A percentile compares a stretch with the other conserved stretches of the same genome.
Evolutionary conservation across 306 rosid species (phyloP).

Genomic region (Cotoneaster glaucophyllus): DNA sequence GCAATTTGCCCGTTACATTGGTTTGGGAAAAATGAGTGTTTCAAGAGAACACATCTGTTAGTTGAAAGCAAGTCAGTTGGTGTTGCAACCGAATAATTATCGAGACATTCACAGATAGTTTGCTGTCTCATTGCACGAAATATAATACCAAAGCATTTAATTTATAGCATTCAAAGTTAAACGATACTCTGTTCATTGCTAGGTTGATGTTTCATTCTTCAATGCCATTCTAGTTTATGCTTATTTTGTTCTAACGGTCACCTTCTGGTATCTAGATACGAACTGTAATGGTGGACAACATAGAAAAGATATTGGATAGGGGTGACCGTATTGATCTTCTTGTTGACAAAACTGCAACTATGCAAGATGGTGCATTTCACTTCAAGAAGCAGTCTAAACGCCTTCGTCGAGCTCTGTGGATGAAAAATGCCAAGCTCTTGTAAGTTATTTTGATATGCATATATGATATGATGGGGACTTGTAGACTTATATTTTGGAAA

Average conservation of each 20-base stretch:
- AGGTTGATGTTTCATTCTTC: neutral
- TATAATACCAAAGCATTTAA: neutral
- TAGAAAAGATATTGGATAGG: slow-evolving; percentile 91
- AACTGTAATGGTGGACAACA: slow-evolving; percentile 91
- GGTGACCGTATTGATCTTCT: slow-evolving; percentile 97
- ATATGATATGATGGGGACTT: neutral
- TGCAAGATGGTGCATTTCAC: slow-evolving; percentile 97
- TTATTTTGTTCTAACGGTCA: slow-evolving; percentile 17
- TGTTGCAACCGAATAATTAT: neutral
- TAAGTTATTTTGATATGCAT: slow-evolving; percentile 33
- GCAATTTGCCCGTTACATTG: neutral
- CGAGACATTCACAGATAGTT: neutral
- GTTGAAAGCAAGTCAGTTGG: neutral
- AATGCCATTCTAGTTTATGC: slow-evolving; percentile 3
- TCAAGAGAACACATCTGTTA: neutral
- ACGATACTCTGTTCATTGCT: neutral
- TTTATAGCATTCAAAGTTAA: neutral
- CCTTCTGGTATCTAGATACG: slow-evolving; percentile 54
- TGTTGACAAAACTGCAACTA: slow-evolving; percentile 91
- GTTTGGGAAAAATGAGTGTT: neutral
- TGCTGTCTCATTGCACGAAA: neutral
- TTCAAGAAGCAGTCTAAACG: slow-evolving; percentile 93
- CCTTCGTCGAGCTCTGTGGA: slow-evolving; percentile 92
- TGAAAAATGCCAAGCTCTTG: slow-evolving; percentile 94
- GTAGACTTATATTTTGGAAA: neutral